Base-by-base conservation (phyloP, 2,329 filamentous ascomycete species). In the Nannizziopsis barbatae region DNA sequence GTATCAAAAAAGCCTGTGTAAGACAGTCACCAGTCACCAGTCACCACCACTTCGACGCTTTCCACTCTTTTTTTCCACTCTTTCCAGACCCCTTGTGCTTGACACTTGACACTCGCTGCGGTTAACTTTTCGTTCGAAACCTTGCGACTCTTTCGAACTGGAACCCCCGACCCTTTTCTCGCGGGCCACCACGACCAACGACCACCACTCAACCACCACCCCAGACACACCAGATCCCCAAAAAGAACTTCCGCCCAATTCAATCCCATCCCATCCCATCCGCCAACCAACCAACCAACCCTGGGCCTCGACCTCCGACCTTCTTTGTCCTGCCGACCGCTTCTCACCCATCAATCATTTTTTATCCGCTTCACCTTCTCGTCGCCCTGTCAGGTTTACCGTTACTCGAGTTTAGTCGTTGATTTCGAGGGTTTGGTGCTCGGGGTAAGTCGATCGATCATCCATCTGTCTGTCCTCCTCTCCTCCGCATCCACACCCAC, bases 1-100 rank as follows among this genome's bases (percentile, higher is more conserved):
- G 43, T 45, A 39, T 45, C 43, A 45, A 45, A 45, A 45, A 27
- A 39, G 43, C 22, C 43, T 17, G 15, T 44, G 42, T 44, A 35
- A 44, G 42, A 44, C 41, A 42, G 22, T 27, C 22, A 42, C 5
- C 42, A 35, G 32, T 30, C 42, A 10, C 17, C n/a, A n/a, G n/a
- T n/a, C n/a, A n/a, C n/a, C n/a, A n/a, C n/a, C n/a, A n/a, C n/a
- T n/a, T n/a, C n/a, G n/a, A n/a, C n/a, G n/a, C n/a, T n/a, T n/a
- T n/a, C n/a, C n/a, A n/a, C n/a, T n/a, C n/a, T n/a, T n/a, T n/a
- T n/a, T n/a, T n/a, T n/a, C n/a, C n/a, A n/a, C n/a, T n/a, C n/a
- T n/a, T 39, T 18, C 43, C 20, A 38, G 43, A 11, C 30, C 35
- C 43, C 43, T 37, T 14, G 14, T 37, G n/a, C n/a, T n/a, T n/a